These are phyloP conservation scores for Didymella lethalis DNA, from an alignment of 2,329 filamentous ascomycete species.

Conservation along the genomic window DNA sequence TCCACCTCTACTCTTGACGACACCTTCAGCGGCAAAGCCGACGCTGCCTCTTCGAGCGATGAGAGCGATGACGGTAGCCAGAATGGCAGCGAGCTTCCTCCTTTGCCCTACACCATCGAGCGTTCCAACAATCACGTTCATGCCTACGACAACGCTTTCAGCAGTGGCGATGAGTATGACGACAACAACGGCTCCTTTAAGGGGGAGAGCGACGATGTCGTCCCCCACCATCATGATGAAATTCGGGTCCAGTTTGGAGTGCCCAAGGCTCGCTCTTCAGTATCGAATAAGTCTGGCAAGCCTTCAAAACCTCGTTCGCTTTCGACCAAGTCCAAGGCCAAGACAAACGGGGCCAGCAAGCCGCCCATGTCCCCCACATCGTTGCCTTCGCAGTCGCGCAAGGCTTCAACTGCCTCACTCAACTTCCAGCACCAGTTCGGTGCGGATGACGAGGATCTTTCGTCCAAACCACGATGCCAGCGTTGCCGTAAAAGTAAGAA, in stretches of 20 bases:
- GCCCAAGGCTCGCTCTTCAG: conserved; percentile 48
- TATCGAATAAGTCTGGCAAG: conserved; percentile 53
- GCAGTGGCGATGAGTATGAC: conserved; percentile 68
- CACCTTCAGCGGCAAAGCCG: conserved; percentile 88
- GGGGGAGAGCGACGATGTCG: conserved; percentile 60
- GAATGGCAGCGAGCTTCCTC: conserved; percentile 59
- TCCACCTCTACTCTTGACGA: conserved; percentile 94
- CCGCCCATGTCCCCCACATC: conserved; percentile 65
- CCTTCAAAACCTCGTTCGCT: conserved; percentile 51
- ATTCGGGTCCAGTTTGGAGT: conserved; percentile 55
- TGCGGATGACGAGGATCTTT: conserved; percentile 85
- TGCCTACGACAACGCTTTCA: conserved; percentile 59
- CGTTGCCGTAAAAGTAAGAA: conserved; percentile 99
- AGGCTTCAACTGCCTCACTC: conserved; percentile 75
- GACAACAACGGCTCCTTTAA: conserved; percentile 63
- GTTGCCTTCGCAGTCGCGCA: conserved; percentile 73
- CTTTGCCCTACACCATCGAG: conserved; percentile 40
- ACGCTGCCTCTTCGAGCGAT: conserved; percentile 61
- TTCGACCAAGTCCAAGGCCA: conserved; percentile 61
- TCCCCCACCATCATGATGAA: conserved; percentile 46
- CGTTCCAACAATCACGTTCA: conserved; percentile 45
- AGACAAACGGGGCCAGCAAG: conserved; percentile 51
- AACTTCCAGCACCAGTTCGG: conserved; percentile 69
- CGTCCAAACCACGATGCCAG: conserved; percentile 95
- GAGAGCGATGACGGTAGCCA: conserved; percentile 77